Percentiles rank a stretch among this genome's conserved stretches.
Evolutionary conservation across 306 rosid genomes (phyloP).

Genomic region (Glycine latifolia): DNA sequence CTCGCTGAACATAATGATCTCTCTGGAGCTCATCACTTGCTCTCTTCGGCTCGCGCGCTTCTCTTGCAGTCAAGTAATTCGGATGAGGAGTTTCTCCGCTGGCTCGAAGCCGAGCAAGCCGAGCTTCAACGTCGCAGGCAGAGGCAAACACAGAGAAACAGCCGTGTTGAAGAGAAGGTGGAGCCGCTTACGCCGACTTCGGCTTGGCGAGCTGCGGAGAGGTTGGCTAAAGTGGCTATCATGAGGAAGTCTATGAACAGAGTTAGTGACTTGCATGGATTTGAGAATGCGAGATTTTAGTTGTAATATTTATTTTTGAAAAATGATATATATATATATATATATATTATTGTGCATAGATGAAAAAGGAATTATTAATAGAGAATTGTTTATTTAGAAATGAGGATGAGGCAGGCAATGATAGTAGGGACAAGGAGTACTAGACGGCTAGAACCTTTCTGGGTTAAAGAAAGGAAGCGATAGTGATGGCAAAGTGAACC

Average conservation of each 20-base stretch:
- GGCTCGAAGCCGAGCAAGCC: conserved; percentile 75
- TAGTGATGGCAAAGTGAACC: conserved; percentile 35
- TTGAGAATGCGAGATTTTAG: conserved; percentile 97
- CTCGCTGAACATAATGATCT: conserved; percentile 62
- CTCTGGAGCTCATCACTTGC: conserved; percentile 68
- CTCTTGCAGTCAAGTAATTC: conserved; percentile 63
- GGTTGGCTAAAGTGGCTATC: conserved; percentile 91
- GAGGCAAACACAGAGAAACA: conserved; percentile 46
- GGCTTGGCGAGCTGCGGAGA: conserved; percentile 98
- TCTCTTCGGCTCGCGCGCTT: conserved; percentile 82
- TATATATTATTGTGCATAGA: conserved; percentile 53
- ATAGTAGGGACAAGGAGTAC: conserved; percentile 61
- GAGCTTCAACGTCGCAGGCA: conserved; percentile 68
- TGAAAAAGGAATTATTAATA: conserved; percentile 12
- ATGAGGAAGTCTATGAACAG: conserved; percentile 98
- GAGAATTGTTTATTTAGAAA: conserved; percentile 1
- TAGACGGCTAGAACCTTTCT: conserved; percentile 72
- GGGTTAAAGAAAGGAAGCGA: conserved; percentile 52
- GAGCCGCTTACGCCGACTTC: conserved; percentile 94
- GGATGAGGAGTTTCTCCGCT: conserved; percentile 61
- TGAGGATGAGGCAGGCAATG: conserved; percentile 40
- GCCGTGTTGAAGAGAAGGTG: conserved; percentile 59
- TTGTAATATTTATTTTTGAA: neutral
- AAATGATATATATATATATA: conserved; percentile 29
- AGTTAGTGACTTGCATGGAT: conserved; percentile 98